Evolutionary conservation across 129 eudicot genomes (phyloP).

Genomic region (Saposhnikovia divaricata): DNA sequence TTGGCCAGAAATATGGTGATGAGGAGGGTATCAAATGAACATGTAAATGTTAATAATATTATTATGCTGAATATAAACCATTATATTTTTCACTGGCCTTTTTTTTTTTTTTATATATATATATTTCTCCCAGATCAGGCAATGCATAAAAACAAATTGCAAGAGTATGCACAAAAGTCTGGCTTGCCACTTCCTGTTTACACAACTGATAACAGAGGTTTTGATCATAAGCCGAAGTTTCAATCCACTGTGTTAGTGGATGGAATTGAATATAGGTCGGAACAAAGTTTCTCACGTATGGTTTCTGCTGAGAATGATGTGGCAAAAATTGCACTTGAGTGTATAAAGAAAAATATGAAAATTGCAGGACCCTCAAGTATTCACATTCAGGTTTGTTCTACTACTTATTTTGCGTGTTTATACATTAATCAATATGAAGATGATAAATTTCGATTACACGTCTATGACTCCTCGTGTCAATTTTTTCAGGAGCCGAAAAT

Average conservation of each 20-base stretch:
- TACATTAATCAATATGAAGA: neutral
- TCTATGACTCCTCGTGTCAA: neutral
- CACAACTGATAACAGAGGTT: constrained; percentile 22
- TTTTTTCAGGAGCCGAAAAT: constrained; percentile 13
- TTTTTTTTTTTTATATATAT: neutral
- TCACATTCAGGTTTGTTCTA: constrained; percentile 10
- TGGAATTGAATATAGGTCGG: constrained; percentile 16
- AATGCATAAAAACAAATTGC: constrained; percentile 26
- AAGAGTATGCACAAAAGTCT: constrained; percentile 27
- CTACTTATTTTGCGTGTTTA: neutral
- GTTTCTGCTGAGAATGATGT: constrained; percentile 38
- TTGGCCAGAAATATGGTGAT: too few relatives aligned
- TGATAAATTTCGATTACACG: neutral
- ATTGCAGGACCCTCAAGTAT: constrained; percentile 1
- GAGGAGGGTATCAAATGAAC: too few relatives aligned
- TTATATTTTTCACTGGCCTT: neutral
- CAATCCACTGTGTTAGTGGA: constrained; percentile 23
- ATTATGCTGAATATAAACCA: too few relatives aligned
- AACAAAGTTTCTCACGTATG: neutral
- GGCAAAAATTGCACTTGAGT: constrained; percentile 24
- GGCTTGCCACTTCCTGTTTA: constrained; percentile 20
- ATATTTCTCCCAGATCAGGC: constrained; percentile 10
- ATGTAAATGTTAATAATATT: too few relatives aligned
- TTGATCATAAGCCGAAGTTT: constrained; percentile 22
- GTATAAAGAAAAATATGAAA: constrained; percentile 6